Conservation (phyloP, 2,329 filamentous ascomycete genomes). For the Sphaerulina populicola region DNA sequence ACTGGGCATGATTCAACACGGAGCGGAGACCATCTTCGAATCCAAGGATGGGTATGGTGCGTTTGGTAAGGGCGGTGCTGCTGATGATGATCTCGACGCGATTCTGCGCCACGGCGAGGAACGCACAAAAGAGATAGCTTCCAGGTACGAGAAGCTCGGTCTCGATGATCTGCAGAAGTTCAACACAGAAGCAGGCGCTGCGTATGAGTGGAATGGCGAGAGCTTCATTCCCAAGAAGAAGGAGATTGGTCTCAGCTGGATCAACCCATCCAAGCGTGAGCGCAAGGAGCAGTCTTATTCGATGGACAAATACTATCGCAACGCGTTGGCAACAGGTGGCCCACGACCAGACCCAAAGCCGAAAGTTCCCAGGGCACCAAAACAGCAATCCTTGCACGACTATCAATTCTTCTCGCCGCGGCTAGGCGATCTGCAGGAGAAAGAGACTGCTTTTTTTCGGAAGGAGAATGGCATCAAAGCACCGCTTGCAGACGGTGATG, state of each 20-base stretch:
- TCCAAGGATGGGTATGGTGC: constrained; percentile 57
- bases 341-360: constrained; percentile 78
- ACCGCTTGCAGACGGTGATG: constrained; percentile 75
- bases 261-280: constrained; percentile 96
- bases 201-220: constrained; percentile 98
- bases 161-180: constrained; percentile 97
- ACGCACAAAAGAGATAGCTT: constrained; percentile 80
- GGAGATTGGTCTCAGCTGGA: constrained; percentile 89
- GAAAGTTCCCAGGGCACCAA: constrained; percentile 89
- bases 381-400: constrained; percentile 85
- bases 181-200: constrained; percentile 69
- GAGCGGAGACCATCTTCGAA: constrained; percentile 88
- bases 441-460: constrained; percentile 89
- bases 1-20: constrained; percentile 96
- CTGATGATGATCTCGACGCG: constrained; percentile 81
- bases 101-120: constrained; percentile 81
- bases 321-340: constrained; percentile 74
- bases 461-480: constrained; percentile 97
- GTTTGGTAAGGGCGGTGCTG: constrained; percentile 54
- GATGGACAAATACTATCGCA: constrained; percentile 96
- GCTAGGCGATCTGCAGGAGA: constrained; percentile 82
- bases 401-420: constrained; percentile 92
- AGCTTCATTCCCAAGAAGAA: constrained; percentile 80
- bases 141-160: constrained; percentile 92
- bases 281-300: constrained; percentile 97